phyloP scores from a whole-genome alignment of 2,329 filamentous ascomycete species.

The Mollisia scopiformis region DNA sequence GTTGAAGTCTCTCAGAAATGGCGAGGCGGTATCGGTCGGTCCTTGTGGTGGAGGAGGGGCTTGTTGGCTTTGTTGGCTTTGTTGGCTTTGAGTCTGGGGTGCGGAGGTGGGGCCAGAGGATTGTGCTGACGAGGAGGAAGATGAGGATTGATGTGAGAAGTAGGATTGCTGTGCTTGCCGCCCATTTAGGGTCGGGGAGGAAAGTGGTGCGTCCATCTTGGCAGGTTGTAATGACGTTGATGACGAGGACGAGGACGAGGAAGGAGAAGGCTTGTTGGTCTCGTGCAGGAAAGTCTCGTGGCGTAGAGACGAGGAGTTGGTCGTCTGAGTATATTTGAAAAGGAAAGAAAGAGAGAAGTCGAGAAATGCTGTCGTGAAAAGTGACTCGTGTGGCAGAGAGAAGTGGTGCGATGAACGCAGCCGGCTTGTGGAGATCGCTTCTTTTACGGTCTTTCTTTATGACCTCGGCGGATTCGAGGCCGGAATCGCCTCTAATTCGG shows the following conservation, averaged over 20 bases:
- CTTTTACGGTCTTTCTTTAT: neutral
- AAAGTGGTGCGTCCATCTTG: conserved; percentile 41
- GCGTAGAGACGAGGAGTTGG: conserved; percentile 1
- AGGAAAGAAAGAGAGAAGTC: neutral
- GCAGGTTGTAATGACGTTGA: conserved; percentile 23
- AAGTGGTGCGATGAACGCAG: neutral
- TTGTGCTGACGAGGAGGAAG: conserved; percentile 24
- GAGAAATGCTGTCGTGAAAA: neutral
- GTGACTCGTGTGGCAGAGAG: neutral
- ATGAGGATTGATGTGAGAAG: conserved; percentile 30
- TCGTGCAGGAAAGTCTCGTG: conserved; percentile 4
- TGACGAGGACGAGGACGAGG: neutral
- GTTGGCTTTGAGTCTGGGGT: conserved; percentile 16
- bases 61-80: conserved; percentile 20
- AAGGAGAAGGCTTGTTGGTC: conserved; percentile 36
- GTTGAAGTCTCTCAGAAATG: conserved; percentile 79
- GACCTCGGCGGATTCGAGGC: neutral
- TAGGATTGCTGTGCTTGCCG: conserved; percentile 24
- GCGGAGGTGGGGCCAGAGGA: conserved; percentile 25
- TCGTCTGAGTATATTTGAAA: conserved; percentile 4
- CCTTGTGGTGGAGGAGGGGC: conserved; percentile 19
- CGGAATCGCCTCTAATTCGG: neutral
- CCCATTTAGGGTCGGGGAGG: conserved; percentile 32
- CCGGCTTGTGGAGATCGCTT: neutral
- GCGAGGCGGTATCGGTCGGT: conserved; percentile 55